A percentile compares a stretch with the other conserved stretches of the same genome.
phyloP scores from a whole-genome alignment of 208 protist genomes.

The Trypanosoma boissoni region DNA sequence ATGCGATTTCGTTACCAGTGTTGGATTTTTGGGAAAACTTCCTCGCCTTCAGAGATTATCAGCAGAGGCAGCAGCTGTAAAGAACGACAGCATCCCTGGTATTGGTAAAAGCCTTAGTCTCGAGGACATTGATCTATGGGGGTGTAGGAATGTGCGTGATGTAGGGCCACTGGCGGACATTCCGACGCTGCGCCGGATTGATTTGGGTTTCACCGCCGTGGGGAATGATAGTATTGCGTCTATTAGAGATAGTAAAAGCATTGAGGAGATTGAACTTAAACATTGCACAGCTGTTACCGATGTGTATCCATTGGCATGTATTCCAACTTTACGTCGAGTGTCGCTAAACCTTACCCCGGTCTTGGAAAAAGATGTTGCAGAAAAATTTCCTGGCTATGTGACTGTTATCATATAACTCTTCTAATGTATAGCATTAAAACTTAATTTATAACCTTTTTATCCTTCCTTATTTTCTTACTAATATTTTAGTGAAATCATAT shows the following conservation, averaged over 20 bases:
- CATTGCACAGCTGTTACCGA: slow-evolving; percentile 11
- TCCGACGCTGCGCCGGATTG: slow-evolving; percentile 30
- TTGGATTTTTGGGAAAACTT: slow-evolving; percentile 45
- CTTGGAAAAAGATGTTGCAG: not conserved
- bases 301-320: slow-evolving; percentile 3
- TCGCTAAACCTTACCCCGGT: slow-evolving; percentile 15
- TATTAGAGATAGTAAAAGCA: not conserved
- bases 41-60: slow-evolving; percentile 34
- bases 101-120: slow-evolving; percentile 21
- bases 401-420: slow-evolving; percentile 4
- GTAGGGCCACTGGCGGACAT: slow-evolving; percentile 19
- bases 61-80: slow-evolving; percentile 45
- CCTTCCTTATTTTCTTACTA: too few relatives aligned
- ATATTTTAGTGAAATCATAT: too few relatives aligned
- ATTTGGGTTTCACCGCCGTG: slow-evolving; percentile 23
- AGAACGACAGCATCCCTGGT: slow-evolving; percentile 43
- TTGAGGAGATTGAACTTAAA: not conserved
- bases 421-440: not conserved
- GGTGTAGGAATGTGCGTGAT: slow-evolving; percentile 27
- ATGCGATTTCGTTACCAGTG: slow-evolving; percentile 40
- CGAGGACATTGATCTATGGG: slow-evolving; percentile 27
- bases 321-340: slow-evolving; percentile 2
- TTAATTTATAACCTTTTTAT: too few relatives aligned
- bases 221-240: not conserved
- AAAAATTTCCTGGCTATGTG: not conserved